Percentiles rank a stretch among this genome's conserved stretches.
These are phyloP conservation scores for bread wheat (Triticum aestivum) DNA, from an alignment of 176 grass and related monocot species.

Conservation along the genomic window IWGSC_CS_RefSeq_v2.1 NC_057798.1:734378535-734379034, in stretches of 20 bases:
- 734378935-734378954: neutral
- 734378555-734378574: neutral
- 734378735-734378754: neutral
- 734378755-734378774: neutral
- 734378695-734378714: neutral
- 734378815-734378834: neutral
- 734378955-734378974: neutral
- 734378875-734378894: neutral
- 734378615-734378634: conserved; percentile 18
- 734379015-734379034: neutral
- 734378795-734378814: conserved; percentile 25
- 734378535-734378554: neutral
- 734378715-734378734: neutral
- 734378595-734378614: neutral
- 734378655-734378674: conserved; percentile 11
- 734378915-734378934: neutral
- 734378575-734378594: neutral
- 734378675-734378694: neutral
- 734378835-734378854: neutral
- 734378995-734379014: neutral
- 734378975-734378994: no score
- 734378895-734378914: neutral
- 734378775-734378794: conserved; percentile 1
- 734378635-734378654: neutral
- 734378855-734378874: conserved; percentile 8